Evolutionary conservation across 139 green algal species (phyloP).

Genomic region (Micractinium sp.): DNA sequence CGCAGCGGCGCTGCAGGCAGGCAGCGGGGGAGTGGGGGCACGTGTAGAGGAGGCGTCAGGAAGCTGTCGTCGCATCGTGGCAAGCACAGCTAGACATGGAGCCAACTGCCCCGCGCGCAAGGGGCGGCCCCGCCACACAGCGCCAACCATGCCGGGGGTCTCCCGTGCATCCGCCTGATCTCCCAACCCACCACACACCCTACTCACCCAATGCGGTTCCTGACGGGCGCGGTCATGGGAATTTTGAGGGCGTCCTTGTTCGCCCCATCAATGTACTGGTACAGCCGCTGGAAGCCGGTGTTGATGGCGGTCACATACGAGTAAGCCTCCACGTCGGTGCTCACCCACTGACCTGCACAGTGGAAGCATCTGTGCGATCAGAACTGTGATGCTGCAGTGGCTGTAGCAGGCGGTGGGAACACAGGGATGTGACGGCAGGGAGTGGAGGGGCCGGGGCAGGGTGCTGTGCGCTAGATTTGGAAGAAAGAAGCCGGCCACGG

Average conservation of each 20-base stretch:
- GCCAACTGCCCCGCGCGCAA: too few relatives aligned
- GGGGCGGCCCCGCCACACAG: too few relatives aligned
- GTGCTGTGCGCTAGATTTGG: background rate
- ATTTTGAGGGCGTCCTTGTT: slow-evolving; percentile 72
- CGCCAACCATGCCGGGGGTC: too few relatives aligned
- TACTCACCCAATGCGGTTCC: background rate
- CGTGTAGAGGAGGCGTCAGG: too few relatives aligned
- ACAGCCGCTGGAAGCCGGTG: slow-evolving; percentile 73
- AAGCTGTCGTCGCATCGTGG: too few relatives aligned
- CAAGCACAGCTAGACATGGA: too few relatives aligned
- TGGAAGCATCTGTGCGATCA: background rate
- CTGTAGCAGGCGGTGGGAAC: background rate
- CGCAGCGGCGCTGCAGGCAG: background rate
- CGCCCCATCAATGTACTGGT: slow-evolving; percentile 66
- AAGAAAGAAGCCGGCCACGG: background rate
- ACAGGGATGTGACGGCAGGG: background rate
- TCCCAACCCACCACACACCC: too few relatives aligned
- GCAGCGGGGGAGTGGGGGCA: too few relatives aligned
- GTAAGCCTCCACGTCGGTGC: slow-evolving; percentile 62
- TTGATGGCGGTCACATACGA: slow-evolving; percentile 59
- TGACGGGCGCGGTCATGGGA: slow-evolving; percentile 74
- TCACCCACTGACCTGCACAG: slow-evolving; percentile 61
- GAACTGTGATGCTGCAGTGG: background rate
- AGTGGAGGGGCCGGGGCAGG: too few relatives aligned
- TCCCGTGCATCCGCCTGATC: too few relatives aligned